Evolutionary conservation across 306 rosid genomes (phyloP).

Genomic region (Potentilla sterilis): DNA sequence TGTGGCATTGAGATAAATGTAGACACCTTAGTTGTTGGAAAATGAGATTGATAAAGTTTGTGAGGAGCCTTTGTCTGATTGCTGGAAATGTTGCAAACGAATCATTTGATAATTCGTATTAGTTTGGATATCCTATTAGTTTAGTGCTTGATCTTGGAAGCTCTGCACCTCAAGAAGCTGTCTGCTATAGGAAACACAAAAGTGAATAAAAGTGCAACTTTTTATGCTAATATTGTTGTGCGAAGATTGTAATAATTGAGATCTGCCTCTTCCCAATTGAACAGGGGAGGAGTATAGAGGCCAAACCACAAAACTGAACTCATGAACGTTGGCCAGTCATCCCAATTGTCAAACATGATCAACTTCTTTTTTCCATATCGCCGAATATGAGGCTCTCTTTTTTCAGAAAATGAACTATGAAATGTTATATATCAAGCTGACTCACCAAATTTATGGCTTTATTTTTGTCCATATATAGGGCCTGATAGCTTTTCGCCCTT

Average conservation of each 20-base stretch:
- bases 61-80: neutral
- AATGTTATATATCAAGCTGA: neutral
- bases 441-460: neutral
- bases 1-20: slow-evolving; percentile 10
- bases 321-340: neutral
- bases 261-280: neutral
- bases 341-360: slow-evolving; percentile 7
- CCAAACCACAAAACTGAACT: neutral
- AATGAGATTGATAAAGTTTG: slow-evolving; percentile 2
- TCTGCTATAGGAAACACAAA: slow-evolving; percentile 6
- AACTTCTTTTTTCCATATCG: neutral
- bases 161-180: slow-evolving; percentile 17
- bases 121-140: neutral
- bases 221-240: neutral
- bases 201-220: neutral
- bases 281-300: too few species aligned
- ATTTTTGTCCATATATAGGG: neutral
- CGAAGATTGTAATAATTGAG: neutral
- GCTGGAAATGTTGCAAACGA: neutral
- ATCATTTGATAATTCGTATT: neutral
- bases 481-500: neutral
- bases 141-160: slow-evolving; percentile 10
- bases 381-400: neutral
- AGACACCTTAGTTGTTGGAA: neutral
- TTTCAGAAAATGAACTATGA: neutral